Percentiles rank a stretch among this genome's conserved stretches.
These are phyloP conservation scores for Xylaria sp. DNA, from an alignment of 2,329 filamentous ascomycete genomes.

Conservation along the genomic window DNA sequence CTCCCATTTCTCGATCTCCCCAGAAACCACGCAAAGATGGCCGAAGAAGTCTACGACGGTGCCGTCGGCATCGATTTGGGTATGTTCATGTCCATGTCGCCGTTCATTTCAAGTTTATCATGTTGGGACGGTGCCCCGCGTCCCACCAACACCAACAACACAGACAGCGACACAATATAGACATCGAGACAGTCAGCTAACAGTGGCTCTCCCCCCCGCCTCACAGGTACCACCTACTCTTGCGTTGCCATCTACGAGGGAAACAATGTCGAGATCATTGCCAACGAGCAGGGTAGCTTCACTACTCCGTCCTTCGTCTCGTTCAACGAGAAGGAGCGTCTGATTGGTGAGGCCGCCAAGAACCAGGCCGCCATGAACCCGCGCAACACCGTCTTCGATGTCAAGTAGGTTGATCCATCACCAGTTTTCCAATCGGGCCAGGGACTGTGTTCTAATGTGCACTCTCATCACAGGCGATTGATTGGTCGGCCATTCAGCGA, in stretches of 20 bases:
- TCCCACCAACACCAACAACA: background rate
- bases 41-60: conserved; percentile 98
- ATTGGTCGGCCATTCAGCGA: conserved; percentile 97
- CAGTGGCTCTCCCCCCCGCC: conserved; percentile 23
- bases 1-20: conserved; percentile 30
- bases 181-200: conserved; percentile 18
- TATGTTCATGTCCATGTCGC: conserved; percentile 53
- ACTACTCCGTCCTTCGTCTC: conserved; percentile 99
- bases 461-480: conserved; percentile 74
- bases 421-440: background rate
- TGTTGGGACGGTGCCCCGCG: conserved; percentile 49
- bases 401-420: conserved; percentile 76
- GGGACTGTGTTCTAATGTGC: conserved; percentile 16
- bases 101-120: background rate
- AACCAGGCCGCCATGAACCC: conserved; percentile 99
- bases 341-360: conserved; percentile 99
- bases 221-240: conserved; percentile 95
- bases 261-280: conserved; percentile 99
- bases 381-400: conserved; percentile 96
- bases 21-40: conserved; percentile 67
- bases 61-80: conserved; percentile 99
- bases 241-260: conserved; percentile 99
- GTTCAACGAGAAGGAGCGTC: conserved; percentile 97
- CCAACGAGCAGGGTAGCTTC: conserved; percentile 99
- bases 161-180: background rate